A percentile compares a stretch with the other conserved stretches of the same genome.
Conservation (phyloP, 257 asterid genomes). For the Ehretia macrophylla region DNA sequence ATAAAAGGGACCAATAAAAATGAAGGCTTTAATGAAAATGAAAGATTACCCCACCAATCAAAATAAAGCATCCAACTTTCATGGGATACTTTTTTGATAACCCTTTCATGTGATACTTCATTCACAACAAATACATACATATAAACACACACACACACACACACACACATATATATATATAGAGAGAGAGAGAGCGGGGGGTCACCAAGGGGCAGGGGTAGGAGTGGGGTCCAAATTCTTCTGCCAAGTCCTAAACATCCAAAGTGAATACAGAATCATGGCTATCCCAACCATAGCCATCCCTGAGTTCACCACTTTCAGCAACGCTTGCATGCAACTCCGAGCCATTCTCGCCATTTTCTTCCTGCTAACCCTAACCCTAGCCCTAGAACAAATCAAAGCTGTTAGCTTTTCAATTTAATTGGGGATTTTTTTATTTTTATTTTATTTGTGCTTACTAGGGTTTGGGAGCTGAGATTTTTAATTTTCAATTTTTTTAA, state of each 20-base stretch:
- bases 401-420: too few relatives aligned
- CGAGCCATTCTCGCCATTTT: constrained; percentile 69
- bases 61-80: constrained; percentile 7
- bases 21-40: not conserved
- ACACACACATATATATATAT: not conserved
- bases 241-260: constrained; percentile 87
- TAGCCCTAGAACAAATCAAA: too few relatives aligned
- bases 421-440: too few relatives aligned
- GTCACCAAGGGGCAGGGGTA: constrained; percentile 56
- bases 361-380: not conserved
- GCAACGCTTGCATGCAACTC: constrained; percentile 61
- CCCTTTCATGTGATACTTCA: constrained; percentile 4
- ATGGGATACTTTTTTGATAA: not conserved
- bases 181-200: not conserved
- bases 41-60: constrained; percentile 7
- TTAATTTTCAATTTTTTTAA: too few relatives aligned
- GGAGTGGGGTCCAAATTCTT: constrained; percentile 34
- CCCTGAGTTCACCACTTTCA: constrained; percentile 65
- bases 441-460: too few relatives aligned
- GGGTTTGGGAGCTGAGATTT: too few relatives aligned
- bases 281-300: constrained; percentile 81
- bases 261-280: constrained; percentile 67
- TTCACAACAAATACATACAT: not conserved
- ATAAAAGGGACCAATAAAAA: not conserved
- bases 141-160: not conserved